These are phyloP conservation scores for Diaporthe batatas DNA, from an alignment of 2,329 filamentous ascomycete genomes.

Conservation along the genomic window DNA sequence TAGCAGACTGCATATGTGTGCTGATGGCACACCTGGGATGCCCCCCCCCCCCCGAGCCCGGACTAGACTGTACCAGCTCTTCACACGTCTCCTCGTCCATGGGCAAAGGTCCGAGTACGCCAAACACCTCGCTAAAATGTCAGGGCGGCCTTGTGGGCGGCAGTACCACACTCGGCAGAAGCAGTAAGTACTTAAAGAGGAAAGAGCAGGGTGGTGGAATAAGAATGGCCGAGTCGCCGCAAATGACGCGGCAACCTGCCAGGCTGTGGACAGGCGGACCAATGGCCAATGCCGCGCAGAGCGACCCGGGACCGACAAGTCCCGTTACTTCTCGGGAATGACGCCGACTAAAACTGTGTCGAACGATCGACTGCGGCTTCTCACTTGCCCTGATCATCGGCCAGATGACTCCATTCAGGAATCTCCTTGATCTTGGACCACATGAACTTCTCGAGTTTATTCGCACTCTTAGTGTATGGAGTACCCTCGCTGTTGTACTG, in stretches of 20 bases:
- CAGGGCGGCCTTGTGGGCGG: not conserved
- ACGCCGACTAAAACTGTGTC: not conserved
- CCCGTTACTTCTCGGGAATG: not conserved
- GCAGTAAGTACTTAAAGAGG: not conserved
- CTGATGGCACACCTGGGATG: not conserved
- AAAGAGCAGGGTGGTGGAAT: not conserved
- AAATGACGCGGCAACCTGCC: not conserved
- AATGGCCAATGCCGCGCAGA: not conserved
- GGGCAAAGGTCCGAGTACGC: not conserved
- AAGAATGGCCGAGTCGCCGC: not conserved
- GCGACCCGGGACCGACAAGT: not conserved
- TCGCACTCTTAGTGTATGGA: conserved; percentile 94
- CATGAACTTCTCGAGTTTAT: conserved; percentile 94
- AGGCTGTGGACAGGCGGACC: not conserved
- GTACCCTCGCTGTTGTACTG: conserved; percentile 97
- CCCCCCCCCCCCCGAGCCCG: not conserved
- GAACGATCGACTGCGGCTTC: not conserved
- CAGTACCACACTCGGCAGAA: not conserved
- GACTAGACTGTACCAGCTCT: not conserved
- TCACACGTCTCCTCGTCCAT: not conserved
- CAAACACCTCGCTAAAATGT: conserved; percentile 36
- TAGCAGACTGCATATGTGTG: not conserved
- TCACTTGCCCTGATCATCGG: conserved; percentile 47
- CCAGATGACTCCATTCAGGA: conserved; percentile 86
- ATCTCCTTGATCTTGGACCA: conserved; percentile 92